Conservation (phyloP, 352 stramenopile genomes). For the Globisporangium middletonii region DNA sequence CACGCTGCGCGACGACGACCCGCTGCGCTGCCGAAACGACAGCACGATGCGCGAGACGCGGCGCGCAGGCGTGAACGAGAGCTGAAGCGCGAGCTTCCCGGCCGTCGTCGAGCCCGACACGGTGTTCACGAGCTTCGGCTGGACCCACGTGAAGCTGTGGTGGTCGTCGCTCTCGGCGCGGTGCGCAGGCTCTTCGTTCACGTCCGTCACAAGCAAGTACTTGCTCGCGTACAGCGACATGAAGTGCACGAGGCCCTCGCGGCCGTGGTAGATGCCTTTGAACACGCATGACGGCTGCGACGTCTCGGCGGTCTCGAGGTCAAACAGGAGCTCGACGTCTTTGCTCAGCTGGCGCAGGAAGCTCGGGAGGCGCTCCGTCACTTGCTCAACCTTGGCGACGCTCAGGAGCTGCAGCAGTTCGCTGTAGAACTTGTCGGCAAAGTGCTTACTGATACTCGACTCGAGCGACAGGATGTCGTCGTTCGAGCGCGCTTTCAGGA, state of each 20-base stretch:
- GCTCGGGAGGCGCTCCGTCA: slow-evolving; percentile 51
- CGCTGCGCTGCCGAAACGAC: slow-evolving; percentile 66
- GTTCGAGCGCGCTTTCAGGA: slow-evolving; percentile 26
- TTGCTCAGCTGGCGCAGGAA: slow-evolving; percentile 83
- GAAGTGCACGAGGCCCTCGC: slow-evolving; percentile 84
- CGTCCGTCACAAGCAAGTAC: slow-evolving; percentile 58
- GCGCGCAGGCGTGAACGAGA: slow-evolving; percentile 77
- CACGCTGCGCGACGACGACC: slow-evolving; percentile 26
- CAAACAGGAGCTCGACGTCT: slow-evolving; percentile 79
- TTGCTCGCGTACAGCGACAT: slow-evolving; percentile 72
- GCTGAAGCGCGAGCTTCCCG: slow-evolving; percentile 70
- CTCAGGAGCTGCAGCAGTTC: slow-evolving; percentile 57
- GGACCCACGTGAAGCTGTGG: slow-evolving; percentile 53
- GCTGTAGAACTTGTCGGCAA: slow-evolving; percentile 64
- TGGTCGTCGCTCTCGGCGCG: slow-evolving; percentile 70
- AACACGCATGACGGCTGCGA: slow-evolving; percentile 77
- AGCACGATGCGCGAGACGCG: slow-evolving; percentile 81
- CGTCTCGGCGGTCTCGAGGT: slow-evolving; percentile 71
- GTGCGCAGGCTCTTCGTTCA: slow-evolving; percentile 40
- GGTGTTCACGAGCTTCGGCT: slow-evolving; percentile 63
- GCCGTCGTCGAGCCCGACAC: slow-evolving; percentile 68
- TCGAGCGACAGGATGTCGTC: slow-evolving; percentile 51
- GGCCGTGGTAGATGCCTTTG: slow-evolving; percentile 84
- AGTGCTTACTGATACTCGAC: slow-evolving; percentile 56
- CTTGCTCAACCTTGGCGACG: slow-evolving; percentile 25